These are phyloP conservation scores for Lantana camara DNA, from an alignment of 257 asterid genomes.

Conservation along the genomic window DNA sequence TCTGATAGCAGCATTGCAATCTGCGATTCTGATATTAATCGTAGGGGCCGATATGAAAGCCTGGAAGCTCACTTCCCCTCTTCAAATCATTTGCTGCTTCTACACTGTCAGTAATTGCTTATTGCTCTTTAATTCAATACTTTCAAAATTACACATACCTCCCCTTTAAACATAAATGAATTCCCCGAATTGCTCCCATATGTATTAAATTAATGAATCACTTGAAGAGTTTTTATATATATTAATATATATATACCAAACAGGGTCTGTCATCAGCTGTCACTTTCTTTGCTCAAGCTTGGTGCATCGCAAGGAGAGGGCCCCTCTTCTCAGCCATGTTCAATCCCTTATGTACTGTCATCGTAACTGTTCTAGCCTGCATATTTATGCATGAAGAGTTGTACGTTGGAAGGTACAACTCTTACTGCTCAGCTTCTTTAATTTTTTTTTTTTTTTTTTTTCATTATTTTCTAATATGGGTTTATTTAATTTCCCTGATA, in stretches of 20 bases:
- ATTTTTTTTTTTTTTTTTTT: not conserved
- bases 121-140: not conserved
- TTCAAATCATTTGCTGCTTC: conserved; percentile 34
- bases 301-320: conserved; percentile 64
- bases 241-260: not conserved
- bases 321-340: conserved; percentile 74
- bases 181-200: too few species aligned
- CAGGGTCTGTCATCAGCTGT: conserved; percentile 49
- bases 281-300: conserved; percentile 62
- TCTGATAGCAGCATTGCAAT: conserved; percentile 36
- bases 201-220: too few species aligned
- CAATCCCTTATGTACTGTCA: conserved; percentile 57
- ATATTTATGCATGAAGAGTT: conserved; percentile 61
- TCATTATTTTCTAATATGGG: too few species aligned
- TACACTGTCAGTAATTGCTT: conserved; percentile 30
- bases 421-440: not conserved
- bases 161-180: too few species aligned
- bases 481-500: not conserved
- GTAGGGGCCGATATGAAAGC: conserved; percentile 24
- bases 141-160: too few species aligned
- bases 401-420: conserved; percentile 67
- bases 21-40: conserved; percentile 30
- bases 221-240: too few species aligned
- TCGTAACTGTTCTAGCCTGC: conserved; percentile 55
- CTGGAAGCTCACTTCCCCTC: conserved; percentile 36